Percentiles rank a stretch among this genome's conserved stretches.
These are phyloP conservation scores for Vitis riparia DNA, from an alignment of 164 flowering plant genomes.

Conservation along the genomic window DNA sequence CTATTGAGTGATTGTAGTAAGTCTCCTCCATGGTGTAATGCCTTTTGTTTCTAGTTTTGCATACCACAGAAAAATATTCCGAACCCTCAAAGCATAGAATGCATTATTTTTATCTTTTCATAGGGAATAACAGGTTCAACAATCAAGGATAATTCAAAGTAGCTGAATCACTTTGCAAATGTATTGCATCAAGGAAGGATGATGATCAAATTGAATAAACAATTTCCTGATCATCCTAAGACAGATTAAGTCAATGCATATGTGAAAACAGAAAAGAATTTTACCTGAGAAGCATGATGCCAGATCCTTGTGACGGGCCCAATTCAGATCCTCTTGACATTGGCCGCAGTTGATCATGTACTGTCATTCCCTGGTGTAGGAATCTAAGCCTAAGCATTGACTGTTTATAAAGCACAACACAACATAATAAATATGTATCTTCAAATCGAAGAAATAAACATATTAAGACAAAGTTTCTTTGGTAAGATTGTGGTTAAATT, in stretches of 20 bases:
- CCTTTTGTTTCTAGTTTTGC: no score
- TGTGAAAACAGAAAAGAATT: not conserved
- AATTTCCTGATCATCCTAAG: not conserved
- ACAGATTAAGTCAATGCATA: no score
- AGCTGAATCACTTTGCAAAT: not conserved
- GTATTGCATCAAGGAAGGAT: not conserved
- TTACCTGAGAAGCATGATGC: constrained; percentile 41
- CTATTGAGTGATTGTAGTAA: no score
- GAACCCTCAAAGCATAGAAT: no score
- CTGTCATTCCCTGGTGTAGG: constrained; percentile 37
- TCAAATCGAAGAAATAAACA: no score
- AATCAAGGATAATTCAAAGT: no score
- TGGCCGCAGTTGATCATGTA: constrained; percentile 28
- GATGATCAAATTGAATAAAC: not conserved
- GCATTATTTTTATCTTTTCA: not conserved
- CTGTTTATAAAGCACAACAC: constrained; percentile 28
- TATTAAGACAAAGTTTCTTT: no score
- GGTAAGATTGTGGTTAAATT: no score
- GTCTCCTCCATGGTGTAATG: no score
- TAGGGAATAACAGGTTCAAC: not conserved
- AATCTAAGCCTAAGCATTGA: constrained; percentile 61
- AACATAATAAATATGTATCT: not conserved
- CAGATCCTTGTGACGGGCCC: constrained; percentile 24
- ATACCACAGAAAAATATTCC: no score
- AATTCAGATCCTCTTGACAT: constrained; percentile 24